Evolutionary conservation across 1,284 basidiomycete genomes (phyloP).

Genomic region (Apiotrichum domesticum): DNA sequence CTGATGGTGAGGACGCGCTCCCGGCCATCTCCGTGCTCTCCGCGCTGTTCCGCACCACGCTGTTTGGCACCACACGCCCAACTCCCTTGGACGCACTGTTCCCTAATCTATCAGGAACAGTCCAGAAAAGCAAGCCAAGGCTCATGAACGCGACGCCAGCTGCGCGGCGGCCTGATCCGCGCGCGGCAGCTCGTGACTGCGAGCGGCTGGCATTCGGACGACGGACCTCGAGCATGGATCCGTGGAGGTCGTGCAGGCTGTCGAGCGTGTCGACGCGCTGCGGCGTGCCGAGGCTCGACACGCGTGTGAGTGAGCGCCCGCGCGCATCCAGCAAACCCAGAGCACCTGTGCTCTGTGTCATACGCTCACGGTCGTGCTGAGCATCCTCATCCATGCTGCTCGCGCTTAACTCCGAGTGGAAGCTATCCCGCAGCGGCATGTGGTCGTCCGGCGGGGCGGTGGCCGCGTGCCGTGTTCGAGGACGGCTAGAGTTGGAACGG

Average conservation of each 20-base stretch:
- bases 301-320: slow-evolving; percentile 9
- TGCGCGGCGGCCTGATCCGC: slow-evolving; percentile 23
- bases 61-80: background rate
- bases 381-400: slow-evolving; percentile 9
- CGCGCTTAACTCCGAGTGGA: slow-evolving; percentile 29
- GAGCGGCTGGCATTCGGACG: slow-evolving; percentile 5
- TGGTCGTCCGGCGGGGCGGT: slow-evolving; percentile 1
- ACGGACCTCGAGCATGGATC: slow-evolving; percentile 15
- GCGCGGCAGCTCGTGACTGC: slow-evolving; percentile 4
- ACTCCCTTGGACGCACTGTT: too few species aligned
- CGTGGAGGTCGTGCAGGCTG: slow-evolving; percentile 4
- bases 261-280: slow-evolving; percentile 9
- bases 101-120: background rate
- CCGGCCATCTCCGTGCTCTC: background rate
- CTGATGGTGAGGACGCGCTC: background rate
- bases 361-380: slow-evolving; percentile 4
- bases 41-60: background rate
- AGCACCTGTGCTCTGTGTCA: slow-evolving; percentile 18
- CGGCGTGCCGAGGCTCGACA: background rate
- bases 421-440: slow-evolving; percentile 11
- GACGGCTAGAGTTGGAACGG: slow-evolving; percentile 11
- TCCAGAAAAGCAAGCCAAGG: slow-evolving; percentile 30
- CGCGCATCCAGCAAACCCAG: slow-evolving; percentile 6
- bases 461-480: slow-evolving; percentile 5
- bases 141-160: slow-evolving; percentile 47